A percentile compares a stretch with the other conserved stretches of the same genome.
These are phyloP conservation scores for Micromonas pusilla DNA, from an alignment of 139 green algal genomes.

Conservation along the genomic window DNA sequence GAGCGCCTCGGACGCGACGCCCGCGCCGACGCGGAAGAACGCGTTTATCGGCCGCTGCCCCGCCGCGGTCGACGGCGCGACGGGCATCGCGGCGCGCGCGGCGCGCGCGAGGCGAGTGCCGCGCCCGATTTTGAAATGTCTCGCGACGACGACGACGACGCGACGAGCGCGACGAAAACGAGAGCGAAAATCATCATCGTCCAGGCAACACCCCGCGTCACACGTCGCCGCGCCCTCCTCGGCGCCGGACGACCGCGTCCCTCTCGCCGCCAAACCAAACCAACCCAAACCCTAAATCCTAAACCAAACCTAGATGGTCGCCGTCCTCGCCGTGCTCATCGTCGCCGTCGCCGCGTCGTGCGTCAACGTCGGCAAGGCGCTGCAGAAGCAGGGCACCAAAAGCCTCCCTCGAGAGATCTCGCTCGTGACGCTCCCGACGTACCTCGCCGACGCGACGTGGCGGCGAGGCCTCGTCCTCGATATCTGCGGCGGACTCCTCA, in stretches of 20 bases:
- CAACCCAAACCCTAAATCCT: not conserved
- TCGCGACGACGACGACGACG: no score
- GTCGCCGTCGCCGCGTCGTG: not conserved
- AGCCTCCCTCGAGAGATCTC: not conserved
- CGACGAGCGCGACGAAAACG: no score
- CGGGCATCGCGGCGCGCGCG: no score
- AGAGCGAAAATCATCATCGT: no score
- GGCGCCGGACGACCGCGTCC: no score
- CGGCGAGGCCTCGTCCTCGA: not conserved
- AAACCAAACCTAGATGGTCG: not conserved
- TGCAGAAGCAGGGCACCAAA: conserved; percentile 20
- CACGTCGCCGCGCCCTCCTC: no score
- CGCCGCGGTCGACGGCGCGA: no score
- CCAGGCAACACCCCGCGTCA: no score
- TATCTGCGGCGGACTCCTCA: not conserved
- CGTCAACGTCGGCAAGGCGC: conserved; percentile 24
- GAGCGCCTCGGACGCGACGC: not conserved
- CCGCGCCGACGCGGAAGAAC: not conserved
- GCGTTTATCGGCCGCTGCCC: not conserved
- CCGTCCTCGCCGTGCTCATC: conserved; percentile 1
- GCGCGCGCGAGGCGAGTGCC: no score
- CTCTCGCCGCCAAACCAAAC: no score
- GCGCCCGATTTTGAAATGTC: not conserved
- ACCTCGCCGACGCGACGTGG: conserved; percentile 6
- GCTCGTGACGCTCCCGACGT: not conserved